These are phyloP conservation scores for Globisporangium orthogonon DNA, from an alignment of 352 stramenopile genomes.

Conservation along the genomic window DNA sequence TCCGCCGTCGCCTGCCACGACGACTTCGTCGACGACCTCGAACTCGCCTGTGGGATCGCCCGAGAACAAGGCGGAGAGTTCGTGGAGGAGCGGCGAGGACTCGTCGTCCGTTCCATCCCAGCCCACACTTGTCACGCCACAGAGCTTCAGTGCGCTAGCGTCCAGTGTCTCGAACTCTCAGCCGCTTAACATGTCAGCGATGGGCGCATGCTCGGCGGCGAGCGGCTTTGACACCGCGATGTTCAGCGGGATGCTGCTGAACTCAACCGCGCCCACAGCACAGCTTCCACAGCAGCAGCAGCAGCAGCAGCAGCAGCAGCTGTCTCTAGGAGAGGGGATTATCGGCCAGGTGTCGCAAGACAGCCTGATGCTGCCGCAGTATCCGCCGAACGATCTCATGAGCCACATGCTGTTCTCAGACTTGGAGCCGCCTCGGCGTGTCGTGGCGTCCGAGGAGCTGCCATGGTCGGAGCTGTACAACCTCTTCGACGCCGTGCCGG, in stretches of 20 bases:
- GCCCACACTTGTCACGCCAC: neutral
- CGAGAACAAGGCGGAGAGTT: slow-evolving; percentile 20
- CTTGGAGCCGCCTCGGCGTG: slow-evolving; percentile 36
- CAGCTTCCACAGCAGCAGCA: neutral
- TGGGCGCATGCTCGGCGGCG: neutral
- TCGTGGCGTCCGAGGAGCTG: slow-evolving; percentile 67
- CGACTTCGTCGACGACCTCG: slow-evolving; percentile 17
- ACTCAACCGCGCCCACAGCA: slow-evolving; percentile 2
- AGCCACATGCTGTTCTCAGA: slow-evolving; percentile 66
- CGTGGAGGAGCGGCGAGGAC: slow-evolving; percentile 1
- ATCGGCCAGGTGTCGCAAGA: slow-evolving; percentile 13
- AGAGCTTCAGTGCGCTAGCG: neutral
- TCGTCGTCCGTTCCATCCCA: neutral
- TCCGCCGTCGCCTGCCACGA: slow-evolving; percentile 27
- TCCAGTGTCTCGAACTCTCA: neutral
- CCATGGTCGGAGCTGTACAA: slow-evolving; percentile 83
- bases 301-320: slow-evolving; percentile 14
- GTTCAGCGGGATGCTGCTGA: slow-evolving; percentile 21
- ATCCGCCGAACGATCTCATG: slow-evolving; percentile 37
- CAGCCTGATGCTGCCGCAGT: slow-evolving; percentile 14
- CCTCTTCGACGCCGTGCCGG: slow-evolving; percentile 50
- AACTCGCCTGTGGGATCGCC: slow-evolving; percentile 35
- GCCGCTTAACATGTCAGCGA: neutral
- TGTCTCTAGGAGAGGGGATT: slow-evolving; percentile 1
- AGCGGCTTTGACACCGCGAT: slow-evolving; percentile 19